These are phyloP conservation scores for Apiotrichum siamense DNA, from an alignment of 1,284 basidiomycete genomes.

Conservation along the genomic window DNA sequence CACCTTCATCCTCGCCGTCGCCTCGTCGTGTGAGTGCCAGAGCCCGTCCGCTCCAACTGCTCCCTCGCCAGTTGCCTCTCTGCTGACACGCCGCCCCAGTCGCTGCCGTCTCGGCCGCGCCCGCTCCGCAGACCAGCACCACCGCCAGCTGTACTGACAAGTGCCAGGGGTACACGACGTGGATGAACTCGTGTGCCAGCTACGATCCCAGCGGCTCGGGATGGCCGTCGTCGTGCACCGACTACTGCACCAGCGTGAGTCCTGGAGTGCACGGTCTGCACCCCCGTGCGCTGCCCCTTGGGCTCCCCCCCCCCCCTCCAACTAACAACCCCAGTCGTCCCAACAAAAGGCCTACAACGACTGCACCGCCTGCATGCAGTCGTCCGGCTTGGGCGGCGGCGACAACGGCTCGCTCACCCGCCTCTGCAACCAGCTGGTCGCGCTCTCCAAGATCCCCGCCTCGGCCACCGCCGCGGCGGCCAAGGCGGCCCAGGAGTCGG, in stretches of 20 bases:
- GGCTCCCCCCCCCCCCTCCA: too few species aligned
- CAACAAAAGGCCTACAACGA: constrained; percentile 1
- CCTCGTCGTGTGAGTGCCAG: neutral
- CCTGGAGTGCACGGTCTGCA: neutral
- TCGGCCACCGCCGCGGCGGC: neutral
- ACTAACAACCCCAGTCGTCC: neutral
- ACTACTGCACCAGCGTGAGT: constrained; percentile 9
- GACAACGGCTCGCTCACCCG: constrained; percentile 5
- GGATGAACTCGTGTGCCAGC: constrained; percentile 6
- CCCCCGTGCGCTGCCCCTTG: neutral
- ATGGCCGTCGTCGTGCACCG: constrained; percentile 2
- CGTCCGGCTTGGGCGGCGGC: neutral
- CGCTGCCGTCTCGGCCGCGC: neutral
- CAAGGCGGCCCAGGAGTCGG: neutral
- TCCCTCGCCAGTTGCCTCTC: too few species aligned
- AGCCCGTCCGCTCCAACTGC: neutral
- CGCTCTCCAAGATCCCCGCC: neutral
- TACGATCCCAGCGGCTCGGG: constrained; percentile 4
- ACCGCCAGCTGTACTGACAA: constrained; percentile 6
- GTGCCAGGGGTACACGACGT: constrained; percentile 4
- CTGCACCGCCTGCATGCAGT: constrained; percentile 1
- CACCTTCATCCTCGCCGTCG: neutral
- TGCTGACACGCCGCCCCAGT: too few species aligned
- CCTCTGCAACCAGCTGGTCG: constrained; percentile 1
- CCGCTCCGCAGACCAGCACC: neutral